Evolutionary conservation across 345 rosid genomes (phyloP).

Genomic region (Theobroma cacao): DNA sequence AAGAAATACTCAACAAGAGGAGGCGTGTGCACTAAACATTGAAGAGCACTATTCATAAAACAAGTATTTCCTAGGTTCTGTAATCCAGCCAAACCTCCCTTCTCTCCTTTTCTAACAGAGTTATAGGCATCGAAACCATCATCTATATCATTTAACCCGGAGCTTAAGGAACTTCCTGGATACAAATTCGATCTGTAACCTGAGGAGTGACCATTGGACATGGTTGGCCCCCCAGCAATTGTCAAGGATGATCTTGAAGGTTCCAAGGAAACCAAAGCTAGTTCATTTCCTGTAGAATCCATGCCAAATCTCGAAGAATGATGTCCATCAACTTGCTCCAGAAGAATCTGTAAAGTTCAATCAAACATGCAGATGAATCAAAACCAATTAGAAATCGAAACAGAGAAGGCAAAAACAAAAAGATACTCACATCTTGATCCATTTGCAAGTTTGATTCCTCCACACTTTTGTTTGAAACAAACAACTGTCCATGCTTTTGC

Average conservation of each 20-base stretch:
- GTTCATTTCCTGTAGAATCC: slow-evolving; percentile 65
- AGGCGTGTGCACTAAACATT: slow-evolving; percentile 89
- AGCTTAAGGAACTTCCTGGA: slow-evolving; percentile 41
- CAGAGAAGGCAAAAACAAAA: background rate
- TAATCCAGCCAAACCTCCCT: slow-evolving; percentile 81
- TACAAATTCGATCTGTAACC: slow-evolving; percentile 35
- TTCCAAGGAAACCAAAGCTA: slow-evolving; percentile 72
- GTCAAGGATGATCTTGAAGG: slow-evolving; percentile 57
- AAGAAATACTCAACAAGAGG: slow-evolving; percentile 80
- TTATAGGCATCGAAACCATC: slow-evolving; percentile 39
- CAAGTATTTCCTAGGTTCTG: slow-evolving; percentile 97
- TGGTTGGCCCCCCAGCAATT: slow-evolving; percentile 79
- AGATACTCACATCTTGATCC: slow-evolving; percentile 74
- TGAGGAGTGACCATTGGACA: slow-evolving; percentile 67
- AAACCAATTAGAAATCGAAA: background rate
- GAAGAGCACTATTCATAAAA: slow-evolving; percentile 93
- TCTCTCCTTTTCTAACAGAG: slow-evolving; percentile 51
- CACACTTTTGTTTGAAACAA: slow-evolving; percentile 41
- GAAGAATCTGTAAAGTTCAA: slow-evolving; percentile 57
- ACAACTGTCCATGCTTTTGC: slow-evolving; percentile 39
- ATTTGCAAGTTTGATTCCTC: slow-evolving; percentile 69
- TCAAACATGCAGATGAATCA: slow-evolving; percentile 13
- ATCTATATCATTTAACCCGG: slow-evolving; percentile 35
- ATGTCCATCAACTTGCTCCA: slow-evolving; percentile 56
- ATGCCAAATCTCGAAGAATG: slow-evolving; percentile 41